phyloP scores from a whole-genome alignment of 768 basidiomycete genomes.

The Phlebiopsis flavidoalba region DNA sequence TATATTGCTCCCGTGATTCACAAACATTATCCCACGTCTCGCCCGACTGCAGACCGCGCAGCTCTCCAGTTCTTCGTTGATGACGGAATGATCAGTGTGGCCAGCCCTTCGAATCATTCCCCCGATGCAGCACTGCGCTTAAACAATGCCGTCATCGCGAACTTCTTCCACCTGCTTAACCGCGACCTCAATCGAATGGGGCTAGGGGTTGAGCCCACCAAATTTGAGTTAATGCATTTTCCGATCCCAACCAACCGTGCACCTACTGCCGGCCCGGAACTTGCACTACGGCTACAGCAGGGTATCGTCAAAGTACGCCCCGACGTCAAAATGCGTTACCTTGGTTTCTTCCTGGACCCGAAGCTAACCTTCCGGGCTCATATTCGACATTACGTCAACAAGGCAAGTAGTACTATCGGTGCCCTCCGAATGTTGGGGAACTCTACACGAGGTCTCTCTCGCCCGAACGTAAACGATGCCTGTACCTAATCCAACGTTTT shows the following conservation, averaged over 20 bases:
- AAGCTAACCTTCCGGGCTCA: conserved; percentile 8
- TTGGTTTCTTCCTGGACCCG: conserved; percentile 14
- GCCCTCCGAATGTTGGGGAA: conserved; percentile 15
- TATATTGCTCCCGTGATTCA: too few relatives aligned
- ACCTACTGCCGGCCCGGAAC: background rate
- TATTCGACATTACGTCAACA: conserved; percentile 5
- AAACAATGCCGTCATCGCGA: too few relatives aligned
- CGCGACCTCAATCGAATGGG: too few relatives aligned
- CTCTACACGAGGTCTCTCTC: conserved; percentile 12
- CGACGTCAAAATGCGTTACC: conserved; percentile 4
- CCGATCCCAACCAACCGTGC: background rate
- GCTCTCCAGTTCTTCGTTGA: too few relatives aligned
- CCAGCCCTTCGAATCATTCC: too few relatives aligned
- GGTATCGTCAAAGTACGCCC: background rate
- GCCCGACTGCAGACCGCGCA: too few relatives aligned
- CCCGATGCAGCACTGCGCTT: too few relatives aligned
- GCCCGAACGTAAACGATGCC: conserved; percentile 7
- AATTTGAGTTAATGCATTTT: conserved; percentile 14
- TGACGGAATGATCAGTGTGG: too few relatives aligned
- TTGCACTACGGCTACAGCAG: conserved; percentile 3
- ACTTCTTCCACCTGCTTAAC: too few relatives aligned
- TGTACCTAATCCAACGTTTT: conserved; percentile 7
- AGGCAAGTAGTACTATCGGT: conserved; percentile 10
- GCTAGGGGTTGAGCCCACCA: conserved; percentile 5
- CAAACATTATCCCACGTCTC: too few relatives aligned